These are phyloP conservation scores for Luffa acutangula DNA, from an alignment of 306 rosid species.

Conservation along the genomic window DNA sequence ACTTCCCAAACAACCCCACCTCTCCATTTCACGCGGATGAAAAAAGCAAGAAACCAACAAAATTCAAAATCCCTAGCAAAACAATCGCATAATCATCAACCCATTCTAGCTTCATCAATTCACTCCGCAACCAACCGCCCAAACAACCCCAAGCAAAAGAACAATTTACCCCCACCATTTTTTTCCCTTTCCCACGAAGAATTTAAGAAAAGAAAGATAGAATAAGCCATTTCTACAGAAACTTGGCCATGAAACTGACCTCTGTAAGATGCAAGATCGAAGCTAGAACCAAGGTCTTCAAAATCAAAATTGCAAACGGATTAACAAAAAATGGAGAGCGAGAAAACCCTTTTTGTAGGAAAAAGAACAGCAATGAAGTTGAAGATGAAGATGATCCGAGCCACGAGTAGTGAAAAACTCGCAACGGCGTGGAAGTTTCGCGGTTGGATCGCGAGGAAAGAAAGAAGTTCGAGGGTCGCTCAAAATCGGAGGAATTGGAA, in stretches of 20 bases:
- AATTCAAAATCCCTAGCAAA: not conserved
- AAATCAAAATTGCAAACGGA: not conserved
- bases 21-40: not conserved
- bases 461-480: not conserved
- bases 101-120: not conserved
- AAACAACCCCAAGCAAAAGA: not conserved
- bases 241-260: not conserved
- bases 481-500: not conserved
- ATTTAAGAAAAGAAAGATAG: not conserved
- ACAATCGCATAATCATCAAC: not conserved
- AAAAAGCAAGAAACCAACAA: not conserved
- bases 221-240: not conserved
- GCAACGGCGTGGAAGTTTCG: not conserved
- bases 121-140: not conserved
- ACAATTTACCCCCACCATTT: not conserved
- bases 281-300: not conserved
- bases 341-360: not conserved
- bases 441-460: constrained; percentile 3
- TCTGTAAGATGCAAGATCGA: not conserved
- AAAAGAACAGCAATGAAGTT: not conserved
- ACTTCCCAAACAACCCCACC: not conserved
- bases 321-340: not conserved
- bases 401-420: not conserved
- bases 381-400: not conserved
- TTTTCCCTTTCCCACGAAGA: not conserved